Base-by-base conservation (phyloP, 2,329 filamentous ascomycete genomes). In the Gaeumannomyces sp. region DNA sequence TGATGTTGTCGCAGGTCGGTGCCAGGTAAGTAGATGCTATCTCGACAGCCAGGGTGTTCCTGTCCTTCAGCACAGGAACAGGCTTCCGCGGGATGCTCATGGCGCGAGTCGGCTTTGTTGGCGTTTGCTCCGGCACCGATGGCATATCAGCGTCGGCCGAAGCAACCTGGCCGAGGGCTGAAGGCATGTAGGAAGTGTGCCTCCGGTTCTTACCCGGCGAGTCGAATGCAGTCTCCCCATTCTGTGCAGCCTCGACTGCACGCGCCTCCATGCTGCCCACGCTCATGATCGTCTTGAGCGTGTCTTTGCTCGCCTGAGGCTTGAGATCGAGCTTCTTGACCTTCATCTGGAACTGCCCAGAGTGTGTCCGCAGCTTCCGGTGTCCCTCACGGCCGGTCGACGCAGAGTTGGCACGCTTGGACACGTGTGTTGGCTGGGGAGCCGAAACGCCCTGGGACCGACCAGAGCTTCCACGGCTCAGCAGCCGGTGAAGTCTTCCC, bases 211-310 rank as follows among this genome's bases (percentile, higher is more conserved):
- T n/a, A 14, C 38, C 61, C 28, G 25, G 35, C 7, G 60, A 62
- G 25, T 62, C 60, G 25, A 57, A 27, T 2, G 61, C 29, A 31
- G 16, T 22, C 25, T 38, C 31, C 16, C 45, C 50, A 10, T n/a
- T 28, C 19, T 61, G 38, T 50, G 33, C 35, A 50, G 61, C 58
- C 25, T 60, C 70, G 56, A 66, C 72, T 22, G 70, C 61, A 25
- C 62, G 60, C 13, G 45, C 67, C 60, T 81, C 79, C 25, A 78
- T 71, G 61, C 80, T 83, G 7, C 78, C 80, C 11, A 83, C 80
- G 66, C 81, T 83, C 63, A 83, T 70, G 25, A 83, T 82, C 1
- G 81, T 83, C 63, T 79, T 79, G 31, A 83, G 70, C 0, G 79
- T 81, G 31, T 82, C 81, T 67, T 78, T 77, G 69, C 78, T 82